Percentiles rank a stretch among this genome's conserved stretches.
Evolutionary conservation across 352 stramenopile species (phyloP).

Genomic region (Globisporangium cystogenes): DNA sequence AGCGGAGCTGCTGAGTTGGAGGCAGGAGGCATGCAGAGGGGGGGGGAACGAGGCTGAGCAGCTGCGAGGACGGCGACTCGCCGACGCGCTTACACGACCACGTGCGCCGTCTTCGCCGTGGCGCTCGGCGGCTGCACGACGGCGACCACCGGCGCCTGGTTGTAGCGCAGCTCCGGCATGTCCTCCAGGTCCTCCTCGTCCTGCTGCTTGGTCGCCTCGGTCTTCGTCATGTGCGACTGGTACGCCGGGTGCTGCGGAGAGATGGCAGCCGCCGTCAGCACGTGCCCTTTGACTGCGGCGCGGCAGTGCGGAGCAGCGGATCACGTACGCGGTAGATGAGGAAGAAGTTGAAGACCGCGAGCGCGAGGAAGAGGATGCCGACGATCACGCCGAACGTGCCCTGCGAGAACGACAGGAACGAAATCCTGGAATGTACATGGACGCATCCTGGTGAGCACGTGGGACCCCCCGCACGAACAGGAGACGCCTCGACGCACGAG

Average conservation of each 20-base stretch:
- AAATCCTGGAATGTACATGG: constrained; percentile 35
- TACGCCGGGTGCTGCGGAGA: constrained; percentile 64
- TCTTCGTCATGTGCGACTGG: constrained; percentile 69
- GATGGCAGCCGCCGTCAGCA: constrained; percentile 5
- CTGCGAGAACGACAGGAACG: constrained; percentile 77
- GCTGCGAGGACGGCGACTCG: neutral
- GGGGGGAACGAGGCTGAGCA: neutral
- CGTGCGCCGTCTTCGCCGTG: constrained; percentile 39
- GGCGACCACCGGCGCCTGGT: constrained; percentile 41
- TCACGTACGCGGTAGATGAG: constrained; percentile 72
- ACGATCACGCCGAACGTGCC: constrained; percentile 75
- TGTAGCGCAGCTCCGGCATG: constrained; percentile 80
- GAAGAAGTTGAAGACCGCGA: constrained; percentile 87
- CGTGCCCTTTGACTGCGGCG: neutral
- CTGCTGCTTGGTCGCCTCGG: constrained; percentile 43
- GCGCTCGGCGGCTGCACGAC: constrained; percentile 8
- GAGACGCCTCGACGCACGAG: constrained; percentile 33
- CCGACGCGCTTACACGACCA: constrained; percentile 40
- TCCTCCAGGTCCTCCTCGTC: constrained; percentile 54
- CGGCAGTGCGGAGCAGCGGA: too few relatives aligned
- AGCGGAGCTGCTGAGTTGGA: neutral
- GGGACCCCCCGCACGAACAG: too few relatives aligned
- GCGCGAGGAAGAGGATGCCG: constrained; percentile 64
- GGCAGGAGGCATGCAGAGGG: neutral
- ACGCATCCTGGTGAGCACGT: too few relatives aligned